These are phyloP conservation scores for Backusella tuberculispora DNA, from an alignment of 192 early-diverging fungal species.

Conservation along the genomic window DNA sequence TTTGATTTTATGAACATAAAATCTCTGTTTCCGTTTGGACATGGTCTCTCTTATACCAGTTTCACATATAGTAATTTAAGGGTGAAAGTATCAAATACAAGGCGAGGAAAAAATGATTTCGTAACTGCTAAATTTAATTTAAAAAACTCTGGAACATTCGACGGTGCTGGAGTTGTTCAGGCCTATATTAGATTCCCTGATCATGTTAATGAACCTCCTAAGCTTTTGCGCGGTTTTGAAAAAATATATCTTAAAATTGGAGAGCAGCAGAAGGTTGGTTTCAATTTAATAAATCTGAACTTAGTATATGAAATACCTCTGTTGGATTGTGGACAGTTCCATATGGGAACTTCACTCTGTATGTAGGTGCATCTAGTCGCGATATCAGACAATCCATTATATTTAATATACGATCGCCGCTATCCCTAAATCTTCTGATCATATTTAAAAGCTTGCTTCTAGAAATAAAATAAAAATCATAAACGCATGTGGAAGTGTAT, in stretches of 20 bases:
- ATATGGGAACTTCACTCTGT: slow-evolving; percentile 51
- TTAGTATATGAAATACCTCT: slow-evolving; percentile 50
- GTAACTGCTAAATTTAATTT: slow-evolving; percentile 40
- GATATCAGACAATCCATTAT: slow-evolving; percentile 46
- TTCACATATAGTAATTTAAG: slow-evolving; percentile 53
- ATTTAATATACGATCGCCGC: no score
- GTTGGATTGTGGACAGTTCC: slow-evolving; percentile 49
- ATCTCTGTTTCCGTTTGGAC: slow-evolving; percentile 61
- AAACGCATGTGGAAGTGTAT: no score
- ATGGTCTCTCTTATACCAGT: slow-evolving; percentile 67
- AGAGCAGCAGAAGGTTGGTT: slow-evolving; percentile 35
- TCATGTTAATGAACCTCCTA: slow-evolving; percentile 43
- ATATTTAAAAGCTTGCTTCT: no score
- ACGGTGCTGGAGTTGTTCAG: slow-evolving; percentile 44
- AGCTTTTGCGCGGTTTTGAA: slow-evolving; percentile 42
- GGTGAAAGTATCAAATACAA: slow-evolving; percentile 18
- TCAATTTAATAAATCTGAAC: slow-evolving; percentile 45
- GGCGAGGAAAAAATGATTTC: neutral
- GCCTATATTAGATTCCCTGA: slow-evolving; percentile 43
- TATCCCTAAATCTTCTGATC: no score
- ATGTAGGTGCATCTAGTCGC: slow-evolving; percentile 54
- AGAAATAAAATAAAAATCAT: no score
- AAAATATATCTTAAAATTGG: slow-evolving; percentile 30
- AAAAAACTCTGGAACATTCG: slow-evolving; percentile 28
- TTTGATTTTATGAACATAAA: slow-evolving; percentile 50